These are phyloP conservation scores for Niveomyces coronatus DNA, from an alignment of 2,329 filamentous ascomycete genomes.

Conservation along the genomic window DNA sequence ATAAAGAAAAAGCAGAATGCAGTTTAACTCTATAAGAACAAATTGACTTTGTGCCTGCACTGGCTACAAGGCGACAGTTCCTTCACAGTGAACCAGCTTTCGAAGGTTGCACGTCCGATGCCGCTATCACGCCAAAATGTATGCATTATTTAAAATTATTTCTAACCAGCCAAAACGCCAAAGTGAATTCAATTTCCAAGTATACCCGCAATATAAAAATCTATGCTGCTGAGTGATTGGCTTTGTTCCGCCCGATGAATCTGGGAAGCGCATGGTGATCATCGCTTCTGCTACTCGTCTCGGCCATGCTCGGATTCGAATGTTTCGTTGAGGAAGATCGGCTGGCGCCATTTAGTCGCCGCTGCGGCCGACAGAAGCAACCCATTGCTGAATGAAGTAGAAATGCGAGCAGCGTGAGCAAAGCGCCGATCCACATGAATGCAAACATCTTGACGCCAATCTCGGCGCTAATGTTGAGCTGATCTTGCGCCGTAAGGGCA, in stretches of 20 bases:
- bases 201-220: background rate
- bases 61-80: too few relatives aligned
- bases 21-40: too few relatives aligned
- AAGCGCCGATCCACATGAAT: conserved; percentile 81
- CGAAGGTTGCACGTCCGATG: too few relatives aligned
- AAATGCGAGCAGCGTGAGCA: conserved; percentile 57
- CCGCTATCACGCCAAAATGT: too few relatives aligned
- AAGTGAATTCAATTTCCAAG: conserved; percentile 1
- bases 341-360: background rate
- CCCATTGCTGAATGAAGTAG: conserved; percentile 64
- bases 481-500: conserved; percentile 58
- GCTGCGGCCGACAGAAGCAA: conserved; percentile 53
- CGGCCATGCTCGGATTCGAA: background rate
- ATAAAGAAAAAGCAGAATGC: too few relatives aligned
- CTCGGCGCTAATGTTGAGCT: conserved; percentile 64
- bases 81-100: too few relatives aligned
- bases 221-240: background rate
- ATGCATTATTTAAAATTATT: too few relatives aligned
- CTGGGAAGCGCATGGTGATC: background rate
- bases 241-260: background rate
- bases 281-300: conserved; percentile 1
- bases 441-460: conserved; percentile 68
- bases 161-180: conserved; percentile 2
- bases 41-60: too few relatives aligned
- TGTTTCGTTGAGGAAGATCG: conserved; percentile 3